Conservation (phyloP, 495 filamentous ascomycete species). For the Talaromyces wortmannii region DNA sequence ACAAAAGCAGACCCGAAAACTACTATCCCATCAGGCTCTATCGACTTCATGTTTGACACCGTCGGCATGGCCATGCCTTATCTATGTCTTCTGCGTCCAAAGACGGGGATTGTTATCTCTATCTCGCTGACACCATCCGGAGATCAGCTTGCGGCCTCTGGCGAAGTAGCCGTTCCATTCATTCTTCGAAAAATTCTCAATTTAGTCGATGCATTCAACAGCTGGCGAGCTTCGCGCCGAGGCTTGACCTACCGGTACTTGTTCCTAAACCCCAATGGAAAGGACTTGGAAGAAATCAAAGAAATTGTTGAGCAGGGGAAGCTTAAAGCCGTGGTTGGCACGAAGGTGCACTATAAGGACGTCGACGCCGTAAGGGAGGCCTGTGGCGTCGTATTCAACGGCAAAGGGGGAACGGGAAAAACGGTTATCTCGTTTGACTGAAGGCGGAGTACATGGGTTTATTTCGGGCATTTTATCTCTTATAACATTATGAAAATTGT, state of each 20-base stretch:
- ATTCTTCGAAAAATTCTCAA: conserved; percentile 2
- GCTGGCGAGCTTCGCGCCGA: not conserved
- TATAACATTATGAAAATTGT: too few species aligned
- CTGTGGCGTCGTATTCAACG: conserved; percentile 1
- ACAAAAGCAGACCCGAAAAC: conserved; percentile 4
- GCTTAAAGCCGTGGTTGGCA: conserved; percentile 34
- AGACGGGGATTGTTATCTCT: conserved; percentile 29
- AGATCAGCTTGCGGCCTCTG: conserved; percentile 2
- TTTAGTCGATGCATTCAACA: not conserved
- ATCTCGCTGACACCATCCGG: conserved; percentile 33
- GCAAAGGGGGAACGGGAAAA: conserved; percentile 1
- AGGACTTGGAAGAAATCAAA: conserved; percentile 34
- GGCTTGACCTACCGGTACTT: conserved; percentile 35
- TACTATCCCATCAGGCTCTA: conserved; percentile 1
- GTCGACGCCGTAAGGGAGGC: conserved; percentile 1
- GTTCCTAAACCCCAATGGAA: conserved; percentile 33
- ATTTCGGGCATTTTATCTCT: too few species aligned
- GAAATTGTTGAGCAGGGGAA: conserved; percentile 33
- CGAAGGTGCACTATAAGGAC: conserved; percentile 10
- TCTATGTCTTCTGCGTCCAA: conserved; percentile 19
- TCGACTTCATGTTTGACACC: conserved; percentile 6
- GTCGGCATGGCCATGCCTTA: not conserved
- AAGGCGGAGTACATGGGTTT: not conserved
- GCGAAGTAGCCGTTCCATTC: not conserved
- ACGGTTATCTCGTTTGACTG: conserved; percentile 1